phyloP scores from a whole-genome alignment of 1,139 yeast species.

The Geotrichum armillariae region DNA sequence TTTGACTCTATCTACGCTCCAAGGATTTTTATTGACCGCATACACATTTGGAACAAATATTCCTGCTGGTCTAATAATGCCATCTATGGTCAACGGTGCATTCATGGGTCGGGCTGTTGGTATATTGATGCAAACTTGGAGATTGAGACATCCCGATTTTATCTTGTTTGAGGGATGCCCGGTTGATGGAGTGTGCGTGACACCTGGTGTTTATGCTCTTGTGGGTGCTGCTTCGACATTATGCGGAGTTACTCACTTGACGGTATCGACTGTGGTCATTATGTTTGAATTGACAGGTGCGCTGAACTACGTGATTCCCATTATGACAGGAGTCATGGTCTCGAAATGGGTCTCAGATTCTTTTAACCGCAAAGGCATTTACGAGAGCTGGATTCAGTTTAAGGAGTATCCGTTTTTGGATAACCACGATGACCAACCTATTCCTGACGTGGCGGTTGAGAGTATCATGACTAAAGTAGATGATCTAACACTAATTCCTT shows the following conservation, averaged over 20 bases:
- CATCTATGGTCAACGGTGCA: constrained; percentile 72
- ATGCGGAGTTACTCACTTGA: constrained; percentile 89
- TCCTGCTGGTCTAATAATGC: constrained; percentile 78
- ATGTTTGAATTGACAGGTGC: constrained; percentile 98
- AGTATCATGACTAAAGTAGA: constrained; percentile 36
- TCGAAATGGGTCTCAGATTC: constrained; percentile 50
- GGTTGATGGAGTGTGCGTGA: constrained; percentile 61
- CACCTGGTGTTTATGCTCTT: constrained; percentile 93
- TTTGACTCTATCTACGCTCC: constrained; percentile 48
- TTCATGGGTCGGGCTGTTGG: constrained; percentile 70
- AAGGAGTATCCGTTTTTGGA: constrained; percentile 43
- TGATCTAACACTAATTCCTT: constrained; percentile 34
- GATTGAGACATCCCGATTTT: constrained; percentile 33
- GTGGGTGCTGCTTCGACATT: constrained; percentile 97
- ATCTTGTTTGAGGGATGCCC: constrained; percentile 39
- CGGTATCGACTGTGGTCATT: constrained; percentile 89
- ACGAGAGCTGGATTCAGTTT: constrained; percentile 46
- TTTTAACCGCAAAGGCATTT: constrained; percentile 41
- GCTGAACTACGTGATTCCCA: constrained; percentile 81
- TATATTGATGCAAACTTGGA: constrained; percentile 46
- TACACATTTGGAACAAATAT: constrained; percentile 64
- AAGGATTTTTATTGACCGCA: constrained; percentile 59
- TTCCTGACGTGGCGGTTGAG: constrained; percentile 39
- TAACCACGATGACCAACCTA: constrained; percentile 39
- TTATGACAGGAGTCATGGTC: constrained; percentile 64